Base-by-base conservation (phyloP, 2,329 filamentous ascomycete genomes). In the Fusarium sp. region DNA sequence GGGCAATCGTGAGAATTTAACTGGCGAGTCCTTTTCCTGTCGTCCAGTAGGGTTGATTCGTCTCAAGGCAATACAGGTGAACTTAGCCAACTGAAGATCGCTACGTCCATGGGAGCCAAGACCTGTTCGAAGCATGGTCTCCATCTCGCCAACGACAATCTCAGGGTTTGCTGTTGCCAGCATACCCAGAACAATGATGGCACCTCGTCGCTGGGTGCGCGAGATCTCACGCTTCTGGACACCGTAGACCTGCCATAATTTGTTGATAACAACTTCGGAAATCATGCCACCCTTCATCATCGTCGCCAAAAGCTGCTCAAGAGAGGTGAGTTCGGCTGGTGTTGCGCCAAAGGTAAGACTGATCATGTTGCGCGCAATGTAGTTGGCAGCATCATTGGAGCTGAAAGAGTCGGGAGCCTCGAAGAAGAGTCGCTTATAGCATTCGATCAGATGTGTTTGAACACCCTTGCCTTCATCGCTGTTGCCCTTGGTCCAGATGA, bases 401-500 rank as follows among this genome's bases (percentile, higher is more conserved):
- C 87, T 93, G 81, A 97, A 98, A 7, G 90, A 90, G 64, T 94
- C 93, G 1, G 96, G 96, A 1, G 97, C 94, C 76, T 97, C 93
- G 75, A 99, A 99, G 81, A 98, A 99, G 1, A 99, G 88, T 21
- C 93, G 90, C 77, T 92, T 96, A 84, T 99, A 99, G 79, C 93
- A 97, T 73, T 99, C 96, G 71, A 99, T 97, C 30, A 99, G 86
- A 80, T 99, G 96, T 4, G 92, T 93, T 78, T 99, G 97, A 4
- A 99, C 94, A 59, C 96, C 96, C 82, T 98, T 99, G 75, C 97
- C 96, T 84, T 99, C 97, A 76, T 99, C 96, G 75, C 94, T 98
- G 81, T 98, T 99, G 73, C 96, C 95, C 82, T 99, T 99, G 69
- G 96, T 99, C 96, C 96, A 99, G 79, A 99, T 99, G 21, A 99